Conservation (phyloP, 2,329 filamentous ascomycete genomes). For the Monilinia polystroma region DNA sequence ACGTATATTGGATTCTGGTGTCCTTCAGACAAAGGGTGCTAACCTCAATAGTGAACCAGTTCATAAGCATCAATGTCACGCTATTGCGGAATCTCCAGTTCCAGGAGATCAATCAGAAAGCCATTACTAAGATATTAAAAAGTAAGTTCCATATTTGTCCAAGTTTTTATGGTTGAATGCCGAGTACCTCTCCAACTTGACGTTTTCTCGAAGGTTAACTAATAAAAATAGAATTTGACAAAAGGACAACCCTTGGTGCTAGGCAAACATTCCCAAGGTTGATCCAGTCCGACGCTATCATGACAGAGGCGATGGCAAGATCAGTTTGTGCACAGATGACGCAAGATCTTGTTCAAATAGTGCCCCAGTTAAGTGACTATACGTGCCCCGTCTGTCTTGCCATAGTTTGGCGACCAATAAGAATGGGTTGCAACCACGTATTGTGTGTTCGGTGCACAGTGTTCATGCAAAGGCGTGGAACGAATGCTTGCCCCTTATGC, state of each 20-base stretch:
- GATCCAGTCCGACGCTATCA: constrained; percentile 58
- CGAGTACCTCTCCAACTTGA: not conserved
- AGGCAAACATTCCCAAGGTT: constrained; percentile 60
- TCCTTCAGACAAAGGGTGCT: constrained; percentile 45
- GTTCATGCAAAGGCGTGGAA: constrained; percentile 69
- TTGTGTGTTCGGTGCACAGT: constrained; percentile 85
- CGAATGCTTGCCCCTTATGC: constrained; percentile 73
- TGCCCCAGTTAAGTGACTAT: constrained; percentile 84
- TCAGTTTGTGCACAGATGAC: constrained; percentile 74
- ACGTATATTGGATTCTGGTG: constrained; percentile 48
- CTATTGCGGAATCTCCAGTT: constrained; percentile 81
- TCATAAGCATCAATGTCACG: constrained; percentile 69
- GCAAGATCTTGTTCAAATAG: constrained; percentile 66
- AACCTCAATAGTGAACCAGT: constrained; percentile 46
- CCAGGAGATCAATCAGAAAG: constrained; percentile 77
- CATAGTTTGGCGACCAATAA: constrained; percentile 79
- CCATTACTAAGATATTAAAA: constrained; percentile 81
- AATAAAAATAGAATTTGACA: constrained; percentile 69
- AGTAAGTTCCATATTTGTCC: constrained; percentile 50
- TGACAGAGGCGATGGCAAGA: constrained; percentile 68
- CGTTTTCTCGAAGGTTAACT: not conserved
- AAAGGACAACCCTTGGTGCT: constrained; percentile 72
- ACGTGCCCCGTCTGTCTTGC: constrained; percentile 76
- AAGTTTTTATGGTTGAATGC: not conserved
- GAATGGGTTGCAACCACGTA: constrained; percentile 70